Evolutionary conservation across 768 basidiomycete species (phyloP).

Genomic region (Tricholoma saponaceum): DNA sequence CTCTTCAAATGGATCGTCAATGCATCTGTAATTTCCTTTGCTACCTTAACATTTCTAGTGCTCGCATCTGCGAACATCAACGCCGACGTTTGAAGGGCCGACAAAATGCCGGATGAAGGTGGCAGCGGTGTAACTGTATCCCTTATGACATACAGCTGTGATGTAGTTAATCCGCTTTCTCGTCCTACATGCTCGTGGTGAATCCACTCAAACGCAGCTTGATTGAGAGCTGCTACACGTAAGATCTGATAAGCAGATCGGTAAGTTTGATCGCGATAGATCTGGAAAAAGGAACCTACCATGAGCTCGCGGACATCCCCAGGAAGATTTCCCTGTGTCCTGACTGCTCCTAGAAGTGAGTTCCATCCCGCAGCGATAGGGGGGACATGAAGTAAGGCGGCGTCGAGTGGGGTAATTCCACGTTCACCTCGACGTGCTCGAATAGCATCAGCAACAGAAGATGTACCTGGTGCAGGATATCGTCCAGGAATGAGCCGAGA

Average conservation of each 20-base stretch:
- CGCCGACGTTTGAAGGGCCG: slow-evolving; percentile 46
- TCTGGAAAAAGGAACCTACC: slow-evolving; percentile 24
- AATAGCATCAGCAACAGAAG: slow-evolving; percentile 44
- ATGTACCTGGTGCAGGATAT: slow-evolving; percentile 38
- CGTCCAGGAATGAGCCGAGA: slow-evolving; percentile 44
- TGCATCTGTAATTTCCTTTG: slow-evolving; percentile 32
- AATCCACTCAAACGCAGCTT: slow-evolving; percentile 52
- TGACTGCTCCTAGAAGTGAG: slow-evolving; percentile 43
- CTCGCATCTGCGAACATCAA: slow-evolving; percentile 57
- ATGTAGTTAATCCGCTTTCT: slow-evolving; percentile 44
- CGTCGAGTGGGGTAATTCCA: slow-evolving; percentile 48
- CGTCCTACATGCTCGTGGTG: slow-evolving; percentile 51
- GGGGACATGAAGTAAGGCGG: slow-evolving; percentile 44
- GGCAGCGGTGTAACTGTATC: slow-evolving; percentile 40
- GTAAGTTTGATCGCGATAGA: not conserved
- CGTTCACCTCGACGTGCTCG: slow-evolving; percentile 43
- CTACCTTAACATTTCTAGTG: slow-evolving; percentile 44
- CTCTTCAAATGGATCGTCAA: slow-evolving; percentile 36
- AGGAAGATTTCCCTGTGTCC: slow-evolving; percentile 42
- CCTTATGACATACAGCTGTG: slow-evolving; percentile 53
- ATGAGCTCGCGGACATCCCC: slow-evolving; percentile 49
- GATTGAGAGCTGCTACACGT: slow-evolving; percentile 46
- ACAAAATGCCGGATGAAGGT: slow-evolving; percentile 36
- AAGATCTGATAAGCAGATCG: slow-evolving; percentile 32
- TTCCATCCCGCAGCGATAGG: slow-evolving; percentile 49